Conservation (phyloP, 1,284 basidiomycete species). For the Mycosarcoma maydis region DNA sequence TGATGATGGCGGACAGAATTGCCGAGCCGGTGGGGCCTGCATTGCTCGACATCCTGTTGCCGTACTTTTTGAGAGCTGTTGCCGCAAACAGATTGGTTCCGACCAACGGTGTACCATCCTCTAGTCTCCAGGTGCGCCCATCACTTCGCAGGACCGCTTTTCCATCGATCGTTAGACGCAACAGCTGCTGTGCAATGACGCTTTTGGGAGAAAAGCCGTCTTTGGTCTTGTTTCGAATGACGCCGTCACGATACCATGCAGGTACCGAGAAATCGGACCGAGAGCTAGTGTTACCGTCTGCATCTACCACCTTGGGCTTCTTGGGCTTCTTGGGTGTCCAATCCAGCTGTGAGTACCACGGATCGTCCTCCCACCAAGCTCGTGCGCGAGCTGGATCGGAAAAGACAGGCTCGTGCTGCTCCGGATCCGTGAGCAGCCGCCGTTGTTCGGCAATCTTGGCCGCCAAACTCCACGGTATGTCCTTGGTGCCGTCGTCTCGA, state of each 20-base stretch:
- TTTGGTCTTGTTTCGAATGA: conserved; percentile 42
- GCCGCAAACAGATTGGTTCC: conserved; percentile 43
- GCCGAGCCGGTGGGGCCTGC: conserved; percentile 29
- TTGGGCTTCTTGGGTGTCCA: conserved; percentile 92
- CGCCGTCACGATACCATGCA: conserved; percentile 55
- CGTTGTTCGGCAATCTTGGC: conserved; percentile 57
- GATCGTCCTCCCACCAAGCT: conserved; percentile 76
- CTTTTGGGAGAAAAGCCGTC: conserved; percentile 29
- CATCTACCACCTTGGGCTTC: conserved; percentile 43
- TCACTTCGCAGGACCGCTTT: conserved; percentile 28
- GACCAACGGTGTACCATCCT: conserved; percentile 30
- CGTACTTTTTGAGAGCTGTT: conserved; percentile 32
- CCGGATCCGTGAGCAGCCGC: conserved; percentile 16
- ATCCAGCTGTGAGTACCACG: conserved; percentile 90
- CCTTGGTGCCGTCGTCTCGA: conserved; percentile 48
- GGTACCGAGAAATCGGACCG: conserved; percentile 37
- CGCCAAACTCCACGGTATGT: conserved; percentile 52
- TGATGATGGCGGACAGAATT: conserved; percentile 26
- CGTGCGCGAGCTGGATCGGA: conserved; percentile 28
- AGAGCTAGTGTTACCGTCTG: background rate
- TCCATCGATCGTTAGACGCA: conserved; percentile 46
- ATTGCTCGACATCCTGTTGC: conserved; percentile 25
- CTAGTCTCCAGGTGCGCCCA: conserved; percentile 28
- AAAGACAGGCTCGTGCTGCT: conserved; percentile 25
- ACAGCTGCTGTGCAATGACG: conserved; percentile 43